phyloP scores from a whole-genome alignment of 2,329 filamentous ascomycete genomes.

The Xylaria hypoxylon region DNA sequence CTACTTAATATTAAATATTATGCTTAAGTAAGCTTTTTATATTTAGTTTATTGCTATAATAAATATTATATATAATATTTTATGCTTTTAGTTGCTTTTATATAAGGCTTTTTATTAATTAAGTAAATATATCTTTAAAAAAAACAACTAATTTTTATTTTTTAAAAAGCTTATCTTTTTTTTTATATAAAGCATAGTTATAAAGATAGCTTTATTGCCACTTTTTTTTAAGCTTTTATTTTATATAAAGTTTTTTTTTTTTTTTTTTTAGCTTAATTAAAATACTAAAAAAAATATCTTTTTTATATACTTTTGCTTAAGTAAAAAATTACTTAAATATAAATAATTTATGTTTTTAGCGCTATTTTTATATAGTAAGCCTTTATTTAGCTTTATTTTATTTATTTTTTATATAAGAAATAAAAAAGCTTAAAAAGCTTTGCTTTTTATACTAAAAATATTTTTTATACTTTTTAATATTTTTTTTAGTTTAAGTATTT shows the following conservation, averaged over 20 bases:
- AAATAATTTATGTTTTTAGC: no score
- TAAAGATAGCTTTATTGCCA: neutral
- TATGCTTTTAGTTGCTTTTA: slow-evolving; percentile 3
- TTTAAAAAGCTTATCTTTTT: neutral
- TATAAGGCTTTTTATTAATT: slow-evolving; percentile 4
- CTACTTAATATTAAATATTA: neutral
- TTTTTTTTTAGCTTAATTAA: neutral
- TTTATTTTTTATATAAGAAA: no score
- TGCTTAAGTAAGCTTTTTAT: neutral
- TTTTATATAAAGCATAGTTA: neutral
- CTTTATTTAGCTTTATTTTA: no score
- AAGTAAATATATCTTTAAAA: slow-evolving; percentile 1
- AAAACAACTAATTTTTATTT: neutral
- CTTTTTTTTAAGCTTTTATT: neutral
- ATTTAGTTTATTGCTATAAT: neutral
- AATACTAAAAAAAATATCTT: neutral
- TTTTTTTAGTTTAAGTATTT: no score
- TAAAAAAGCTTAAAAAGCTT: no score
- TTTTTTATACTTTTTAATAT: no score
- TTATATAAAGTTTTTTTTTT: neutral
- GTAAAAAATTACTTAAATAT: no score
- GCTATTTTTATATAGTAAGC: no score
- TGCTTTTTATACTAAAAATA: no score
- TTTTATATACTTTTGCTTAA: neutral
- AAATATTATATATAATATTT: slow-evolving; percentile 12